Conservation (phyloP, 306 rosid genomes). For the Delonix regia region DNA sequence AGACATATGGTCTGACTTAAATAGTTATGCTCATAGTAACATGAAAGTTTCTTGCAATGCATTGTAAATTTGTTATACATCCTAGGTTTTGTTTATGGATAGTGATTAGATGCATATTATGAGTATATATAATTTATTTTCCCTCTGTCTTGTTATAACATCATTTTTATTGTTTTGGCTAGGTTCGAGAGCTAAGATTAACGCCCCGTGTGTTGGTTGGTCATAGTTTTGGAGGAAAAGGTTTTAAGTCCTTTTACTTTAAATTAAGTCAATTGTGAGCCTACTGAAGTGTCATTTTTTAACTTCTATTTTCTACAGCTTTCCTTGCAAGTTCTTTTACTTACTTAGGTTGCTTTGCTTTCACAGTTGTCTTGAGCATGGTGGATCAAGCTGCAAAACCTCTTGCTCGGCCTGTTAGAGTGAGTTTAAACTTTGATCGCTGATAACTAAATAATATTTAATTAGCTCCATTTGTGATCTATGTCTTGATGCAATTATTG, state of each 20-base stretch:
- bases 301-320: conserved; percentile 7
- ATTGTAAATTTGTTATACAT: conserved; percentile 11
- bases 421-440: conserved; percentile 47
- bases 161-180: conserved; percentile 39
- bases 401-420: conserved; percentile 92
- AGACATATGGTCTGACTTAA: neutral
- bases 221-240: conserved; percentile 98
- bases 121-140: conserved; percentile 13
- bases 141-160: neutral
- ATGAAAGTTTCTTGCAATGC: conserved; percentile 19
- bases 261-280: neutral
- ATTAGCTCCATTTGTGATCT: neutral
- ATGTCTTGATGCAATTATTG: neutral
- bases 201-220: conserved; percentile 92
- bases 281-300: neutral
- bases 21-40: conserved; percentile 17
- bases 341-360: conserved; percentile 36
- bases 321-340: conserved; percentile 33
- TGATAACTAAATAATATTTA: conserved; percentile 7
- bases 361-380: conserved; percentile 88
- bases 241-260: conserved; percentile 36
- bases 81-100: conserved; percentile 15
- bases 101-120: neutral
- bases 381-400: conserved; percentile 99
- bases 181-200: conserved; percentile 79